Conservation (phyloP, 805 yeast species). For the Kregervanrija delftensis region DNA sequence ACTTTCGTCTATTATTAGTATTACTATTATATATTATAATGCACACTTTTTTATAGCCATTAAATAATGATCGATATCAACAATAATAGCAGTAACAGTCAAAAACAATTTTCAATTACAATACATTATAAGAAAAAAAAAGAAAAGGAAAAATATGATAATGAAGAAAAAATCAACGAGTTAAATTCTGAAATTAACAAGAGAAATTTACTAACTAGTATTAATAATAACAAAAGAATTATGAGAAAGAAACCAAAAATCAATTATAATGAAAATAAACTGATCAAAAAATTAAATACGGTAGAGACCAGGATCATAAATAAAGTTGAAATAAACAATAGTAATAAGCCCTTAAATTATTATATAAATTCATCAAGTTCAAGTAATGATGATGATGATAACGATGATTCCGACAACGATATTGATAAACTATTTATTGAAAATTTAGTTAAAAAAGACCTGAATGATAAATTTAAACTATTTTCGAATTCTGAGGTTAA, state of each 20-base stretch:
- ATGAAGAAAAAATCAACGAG: not conserved
- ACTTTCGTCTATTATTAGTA: too few species aligned
- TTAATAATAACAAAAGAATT: constrained; percentile 12
- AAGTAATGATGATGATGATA: too few species aligned
- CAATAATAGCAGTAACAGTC: not conserved
- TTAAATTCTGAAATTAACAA: not conserved
- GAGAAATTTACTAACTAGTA: not conserved
- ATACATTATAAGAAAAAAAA: not conserved
- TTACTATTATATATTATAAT: not conserved
- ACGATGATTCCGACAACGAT: too few species aligned
- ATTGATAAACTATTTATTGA: too few species aligned
- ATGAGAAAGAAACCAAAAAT: constrained; percentile 15
- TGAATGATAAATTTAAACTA: too few species aligned
- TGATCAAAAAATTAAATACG: not conserved
- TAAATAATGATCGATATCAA: not conserved
- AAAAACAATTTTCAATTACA: not conserved
- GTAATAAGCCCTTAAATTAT: not conserved
- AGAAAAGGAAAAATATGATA: not conserved
- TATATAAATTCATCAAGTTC: not conserved
- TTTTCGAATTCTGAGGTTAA: too few species aligned
- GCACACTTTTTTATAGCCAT: not conserved
- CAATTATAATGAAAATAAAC: constrained; percentile 22
- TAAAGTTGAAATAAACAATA: not conserved
- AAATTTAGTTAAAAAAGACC: too few species aligned
- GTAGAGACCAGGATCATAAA: too few species aligned